Evolutionary conservation across 306 rosid genomes (phyloP).

Genomic region (Acacia melanoxylon): DNA sequence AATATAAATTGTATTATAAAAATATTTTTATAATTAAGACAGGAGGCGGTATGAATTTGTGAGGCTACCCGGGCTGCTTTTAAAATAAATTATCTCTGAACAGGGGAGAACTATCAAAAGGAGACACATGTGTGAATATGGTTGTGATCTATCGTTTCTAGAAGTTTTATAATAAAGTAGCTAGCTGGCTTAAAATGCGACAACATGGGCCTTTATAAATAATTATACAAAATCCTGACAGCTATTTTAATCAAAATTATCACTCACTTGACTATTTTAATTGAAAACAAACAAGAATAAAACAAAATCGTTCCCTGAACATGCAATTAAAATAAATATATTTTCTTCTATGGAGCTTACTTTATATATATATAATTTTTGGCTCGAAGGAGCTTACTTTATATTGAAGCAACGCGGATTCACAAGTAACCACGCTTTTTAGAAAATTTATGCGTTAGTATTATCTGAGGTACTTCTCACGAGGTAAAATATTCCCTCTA

Average conservation of each 20-base stretch:
- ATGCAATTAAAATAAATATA: background rate
- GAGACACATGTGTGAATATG: background rate
- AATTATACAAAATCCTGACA: background rate
- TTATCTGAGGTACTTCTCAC: background rate
- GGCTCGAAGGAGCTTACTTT: background rate
- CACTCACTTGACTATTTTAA: too few species aligned
- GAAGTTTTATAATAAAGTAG: background rate
- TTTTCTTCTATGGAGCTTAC: background rate
- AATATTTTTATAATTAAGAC: too few species aligned
- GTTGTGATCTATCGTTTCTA: background rate
- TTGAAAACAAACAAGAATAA: background rate
- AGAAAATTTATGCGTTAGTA: background rate
- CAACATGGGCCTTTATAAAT: background rate
- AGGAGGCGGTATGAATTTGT: background rate
- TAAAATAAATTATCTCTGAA: background rate
- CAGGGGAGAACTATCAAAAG: background rate
- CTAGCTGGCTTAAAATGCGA: conserved; percentile 10
- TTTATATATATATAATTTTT: too few species aligned
- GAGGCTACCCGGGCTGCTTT: background rate
- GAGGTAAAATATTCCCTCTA: too few species aligned
- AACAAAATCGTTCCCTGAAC: background rate
- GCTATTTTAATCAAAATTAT: background rate
- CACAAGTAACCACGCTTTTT: background rate
- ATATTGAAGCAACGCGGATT: background rate
- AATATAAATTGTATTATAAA: too few species aligned